Evolutionary conservation across 805 yeast species (phyloP).

Genomic region (Candida broadrunensis): DNA sequence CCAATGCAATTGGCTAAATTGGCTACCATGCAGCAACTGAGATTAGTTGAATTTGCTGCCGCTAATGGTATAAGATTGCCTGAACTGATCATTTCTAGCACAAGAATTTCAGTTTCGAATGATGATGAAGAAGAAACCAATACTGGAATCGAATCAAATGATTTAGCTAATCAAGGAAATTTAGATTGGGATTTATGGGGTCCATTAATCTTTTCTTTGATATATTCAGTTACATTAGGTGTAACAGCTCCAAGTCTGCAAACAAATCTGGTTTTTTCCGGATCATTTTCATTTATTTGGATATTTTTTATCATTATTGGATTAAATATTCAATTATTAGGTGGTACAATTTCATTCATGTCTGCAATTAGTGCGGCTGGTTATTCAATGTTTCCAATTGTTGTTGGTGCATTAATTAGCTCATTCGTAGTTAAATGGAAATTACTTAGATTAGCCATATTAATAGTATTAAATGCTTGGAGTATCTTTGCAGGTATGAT

Average conservation of each 20-base stretch:
- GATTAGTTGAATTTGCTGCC: conserved; percentile 31
- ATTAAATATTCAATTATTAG: conserved; percentile 60
- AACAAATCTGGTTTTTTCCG: conserved; percentile 56
- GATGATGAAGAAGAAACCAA: conserved; percentile 25
- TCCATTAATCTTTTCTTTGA: conserved; percentile 60
- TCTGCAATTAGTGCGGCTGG: conserved; percentile 70
- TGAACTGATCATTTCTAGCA: conserved; percentile 23
- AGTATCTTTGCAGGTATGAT: conserved; percentile 61
- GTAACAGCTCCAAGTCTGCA: conserved; percentile 42
- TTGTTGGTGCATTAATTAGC: conserved; percentile 49
- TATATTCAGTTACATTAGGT: conserved; percentile 53
- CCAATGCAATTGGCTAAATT: conserved; percentile 37
- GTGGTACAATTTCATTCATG: conserved; percentile 61
- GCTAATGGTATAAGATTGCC: conserved; percentile 36
- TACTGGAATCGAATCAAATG: conserved; percentile 19
- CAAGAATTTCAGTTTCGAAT: conserved; percentile 25
- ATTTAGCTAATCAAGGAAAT: conserved; percentile 14
- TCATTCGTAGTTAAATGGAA: conserved; percentile 45
- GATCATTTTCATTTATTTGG: conserved; percentile 65
- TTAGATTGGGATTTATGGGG: conserved; percentile 72
- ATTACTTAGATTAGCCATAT: conserved; percentile 47
- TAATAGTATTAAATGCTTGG: conserved; percentile 53
- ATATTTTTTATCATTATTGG: conserved; percentile 58
- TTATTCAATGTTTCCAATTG: conserved; percentile 65
- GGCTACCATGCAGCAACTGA: conserved; percentile 33